phyloP scores from a whole-genome alignment of 495 filamentous ascomycete species.

The Neurospora sp. region DNA sequence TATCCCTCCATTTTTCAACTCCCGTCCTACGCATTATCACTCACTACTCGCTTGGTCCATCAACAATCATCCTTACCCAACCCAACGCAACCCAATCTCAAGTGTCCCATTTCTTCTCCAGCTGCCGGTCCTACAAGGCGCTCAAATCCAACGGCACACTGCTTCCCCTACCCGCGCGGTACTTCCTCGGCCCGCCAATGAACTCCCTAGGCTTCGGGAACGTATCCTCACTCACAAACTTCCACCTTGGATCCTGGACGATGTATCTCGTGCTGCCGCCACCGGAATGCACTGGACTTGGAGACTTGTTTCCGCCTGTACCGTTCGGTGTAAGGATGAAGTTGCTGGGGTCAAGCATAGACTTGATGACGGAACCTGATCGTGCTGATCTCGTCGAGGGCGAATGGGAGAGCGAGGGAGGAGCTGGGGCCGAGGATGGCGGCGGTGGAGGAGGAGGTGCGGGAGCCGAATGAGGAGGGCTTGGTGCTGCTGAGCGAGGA shows the following conservation, averaged over 20 bases:
- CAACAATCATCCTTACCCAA: not conserved
- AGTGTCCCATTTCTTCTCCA: not conserved
- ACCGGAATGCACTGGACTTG: slow-evolving; percentile 23
- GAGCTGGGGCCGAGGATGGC: slow-evolving; percentile 22
- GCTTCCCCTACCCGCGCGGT: slow-evolving; percentile 84
- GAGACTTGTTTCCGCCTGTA: slow-evolving; percentile 23
- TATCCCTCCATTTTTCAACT: not conserved
- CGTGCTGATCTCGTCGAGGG: slow-evolving; percentile 23
- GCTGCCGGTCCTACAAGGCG: slow-evolving; percentile 16
- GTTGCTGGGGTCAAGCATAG: slow-evolving; percentile 61
- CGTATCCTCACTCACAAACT: slow-evolving; percentile 71
- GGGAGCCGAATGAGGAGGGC: slow-evolving; percentile 22
- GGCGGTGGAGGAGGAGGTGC: slow-evolving; percentile 29
- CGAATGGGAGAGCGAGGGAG: slow-evolving; percentile 26
- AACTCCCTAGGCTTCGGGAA: slow-evolving; percentile 81
- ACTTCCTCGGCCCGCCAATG: slow-evolving; percentile 57
- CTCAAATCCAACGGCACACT: slow-evolving; percentile 86
- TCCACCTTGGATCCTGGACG: slow-evolving; percentile 77
- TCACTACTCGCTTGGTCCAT: not conserved
- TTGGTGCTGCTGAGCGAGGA: slow-evolving; percentile 23
- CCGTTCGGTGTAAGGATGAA: slow-evolving; percentile 59
- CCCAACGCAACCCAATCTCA: not conserved
- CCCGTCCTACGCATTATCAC: not conserved
- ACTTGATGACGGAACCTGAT: slow-evolving; percentile 31
- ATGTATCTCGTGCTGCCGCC: slow-evolving; percentile 36